These are phyloP conservation scores for Aquilaria malaccensis DNA, from an alignment of 345 rosid genomes.

Conservation along the genomic window DNA sequence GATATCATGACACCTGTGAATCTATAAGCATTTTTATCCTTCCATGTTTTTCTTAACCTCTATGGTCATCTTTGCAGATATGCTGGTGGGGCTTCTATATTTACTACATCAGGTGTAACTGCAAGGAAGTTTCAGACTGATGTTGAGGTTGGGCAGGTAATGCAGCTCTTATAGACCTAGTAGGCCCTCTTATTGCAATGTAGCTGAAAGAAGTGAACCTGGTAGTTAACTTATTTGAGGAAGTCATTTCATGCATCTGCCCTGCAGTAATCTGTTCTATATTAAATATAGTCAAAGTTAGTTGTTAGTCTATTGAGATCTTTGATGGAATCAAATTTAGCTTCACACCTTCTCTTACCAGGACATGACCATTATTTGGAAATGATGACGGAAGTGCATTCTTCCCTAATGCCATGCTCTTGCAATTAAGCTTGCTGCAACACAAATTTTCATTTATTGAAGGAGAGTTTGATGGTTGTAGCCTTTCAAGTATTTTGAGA, in stretches of 20 bases:
- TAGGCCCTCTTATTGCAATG: neutral
- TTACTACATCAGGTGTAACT: constrained; percentile 56
- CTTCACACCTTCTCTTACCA: too few relatives aligned
- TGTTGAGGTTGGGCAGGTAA: constrained; percentile 73
- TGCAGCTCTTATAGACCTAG: neutral
- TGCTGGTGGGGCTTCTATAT: constrained; percentile 67
- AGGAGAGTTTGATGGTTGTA: neutral
- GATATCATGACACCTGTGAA: neutral
- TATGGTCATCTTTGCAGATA: constrained; percentile 28
- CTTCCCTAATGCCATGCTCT: too few relatives aligned
- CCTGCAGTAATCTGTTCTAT: too few relatives aligned
- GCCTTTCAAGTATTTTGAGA: neutral
- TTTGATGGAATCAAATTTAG: too few relatives aligned
- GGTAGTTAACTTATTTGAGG: too few relatives aligned
- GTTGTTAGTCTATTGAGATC: too few relatives aligned
- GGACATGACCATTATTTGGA: too few relatives aligned
- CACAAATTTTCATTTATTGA: neutral
- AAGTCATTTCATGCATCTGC: too few relatives aligned
- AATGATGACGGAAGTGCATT: too few relatives aligned
- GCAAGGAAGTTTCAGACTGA: constrained; percentile 79
- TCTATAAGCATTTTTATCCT: neutral
- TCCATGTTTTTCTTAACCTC: neutral
- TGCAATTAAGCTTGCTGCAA: too few relatives aligned
- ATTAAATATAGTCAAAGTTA: too few relatives aligned
- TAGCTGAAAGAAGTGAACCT: neutral